Evolutionary conservation across 2,329 filamentous ascomycete species (phyloP).

Genomic region (Pseudogymnoascus sp.): DNA sequence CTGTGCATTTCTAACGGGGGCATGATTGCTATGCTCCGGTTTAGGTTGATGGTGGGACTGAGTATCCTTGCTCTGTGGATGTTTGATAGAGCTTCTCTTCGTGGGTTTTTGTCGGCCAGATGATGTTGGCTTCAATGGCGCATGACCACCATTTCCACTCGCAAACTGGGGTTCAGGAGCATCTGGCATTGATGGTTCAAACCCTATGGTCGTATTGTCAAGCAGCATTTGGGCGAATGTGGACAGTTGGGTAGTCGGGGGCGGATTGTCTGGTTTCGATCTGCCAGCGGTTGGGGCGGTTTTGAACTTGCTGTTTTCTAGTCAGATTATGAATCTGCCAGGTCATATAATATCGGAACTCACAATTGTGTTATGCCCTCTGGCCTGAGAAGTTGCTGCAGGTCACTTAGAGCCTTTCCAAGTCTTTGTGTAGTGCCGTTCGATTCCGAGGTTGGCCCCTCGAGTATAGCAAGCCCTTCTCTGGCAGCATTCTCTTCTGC

Average conservation of each 20-base stretch:
- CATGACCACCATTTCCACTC: background rate
- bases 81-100: background rate
- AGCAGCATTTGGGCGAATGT: conserved; percentile 28
- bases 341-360: conserved; percentile 12
- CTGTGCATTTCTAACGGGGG: background rate
- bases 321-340: background rate
- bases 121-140: background rate
- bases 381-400: conserved; percentile 66
- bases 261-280: conserved; percentile 13
- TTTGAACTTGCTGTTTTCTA: conserved; percentile 48
- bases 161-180: conserved; percentile 14
- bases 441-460: conserved; percentile 57
- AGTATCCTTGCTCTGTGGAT: background rate
- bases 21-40: background rate
- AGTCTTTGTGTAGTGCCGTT: conserved; percentile 56
- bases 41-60: background rate
- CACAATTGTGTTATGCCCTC: conserved; percentile 58
- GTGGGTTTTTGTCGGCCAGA: background rate
- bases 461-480: conserved; percentile 57
- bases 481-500: conserved; percentile 46
- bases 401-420: conserved; percentile 64
- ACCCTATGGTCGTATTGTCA: conserved; percentile 25
- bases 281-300: conserved; percentile 34
- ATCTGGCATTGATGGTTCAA: conserved; percentile 19
- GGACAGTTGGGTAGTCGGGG: conserved; percentile 20